Percentiles rank a stretch among this genome's conserved stretches.
These are phyloP conservation scores for Eimeria sp. DNA, from an alignment of 169 alveolate genomes.

Conservation along the genomic window DNA sequence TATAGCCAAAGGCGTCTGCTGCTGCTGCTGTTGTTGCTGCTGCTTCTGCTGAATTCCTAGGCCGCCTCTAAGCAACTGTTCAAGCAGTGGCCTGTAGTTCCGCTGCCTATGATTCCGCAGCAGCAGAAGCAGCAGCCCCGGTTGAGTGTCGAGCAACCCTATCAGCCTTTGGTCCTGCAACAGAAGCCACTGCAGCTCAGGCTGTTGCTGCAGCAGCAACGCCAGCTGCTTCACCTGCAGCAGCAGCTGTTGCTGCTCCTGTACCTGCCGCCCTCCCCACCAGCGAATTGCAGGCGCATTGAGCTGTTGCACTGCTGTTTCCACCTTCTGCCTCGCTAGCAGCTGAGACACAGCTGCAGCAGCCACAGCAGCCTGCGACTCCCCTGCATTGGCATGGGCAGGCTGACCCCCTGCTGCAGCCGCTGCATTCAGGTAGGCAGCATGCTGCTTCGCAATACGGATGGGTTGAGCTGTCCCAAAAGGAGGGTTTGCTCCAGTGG, in stretches of 20 bases:
- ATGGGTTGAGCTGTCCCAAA: background rate
- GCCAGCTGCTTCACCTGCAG: slow-evolving; percentile 21
- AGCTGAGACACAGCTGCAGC: slow-evolving; percentile 35
- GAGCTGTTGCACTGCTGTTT: slow-evolving; percentile 24
- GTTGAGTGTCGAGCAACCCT: slow-evolving; percentile 43
- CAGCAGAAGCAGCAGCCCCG: slow-evolving; percentile 23
- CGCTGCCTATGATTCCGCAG: slow-evolving; percentile 40
- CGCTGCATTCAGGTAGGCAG: slow-evolving; percentile 31
- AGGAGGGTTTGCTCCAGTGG: background rate
- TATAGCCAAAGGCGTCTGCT: background rate
- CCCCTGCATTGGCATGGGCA: background rate
- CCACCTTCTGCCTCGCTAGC: slow-evolving; percentile 2
- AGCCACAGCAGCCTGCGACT: background rate
- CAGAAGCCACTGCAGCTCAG: slow-evolving; percentile 15
- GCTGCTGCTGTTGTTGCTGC: slow-evolving; percentile 47
- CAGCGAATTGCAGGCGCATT: slow-evolving; percentile 20
- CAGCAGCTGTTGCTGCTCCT: slow-evolving; percentile 41
- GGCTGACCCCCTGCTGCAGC: slow-evolving; percentile 23
- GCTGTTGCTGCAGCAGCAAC: slow-evolving; percentile 55
- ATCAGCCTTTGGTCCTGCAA: slow-evolving; percentile 11
- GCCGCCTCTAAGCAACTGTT: background rate
- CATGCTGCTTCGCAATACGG: slow-evolving; percentile 67
- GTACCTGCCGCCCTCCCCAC: slow-evolving; percentile 37
- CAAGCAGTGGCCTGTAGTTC: background rate
- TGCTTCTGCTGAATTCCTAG: background rate